Base-by-base conservation (phyloP, 768 basidiomycete genomes). In the Collybia sp. region DNA sequence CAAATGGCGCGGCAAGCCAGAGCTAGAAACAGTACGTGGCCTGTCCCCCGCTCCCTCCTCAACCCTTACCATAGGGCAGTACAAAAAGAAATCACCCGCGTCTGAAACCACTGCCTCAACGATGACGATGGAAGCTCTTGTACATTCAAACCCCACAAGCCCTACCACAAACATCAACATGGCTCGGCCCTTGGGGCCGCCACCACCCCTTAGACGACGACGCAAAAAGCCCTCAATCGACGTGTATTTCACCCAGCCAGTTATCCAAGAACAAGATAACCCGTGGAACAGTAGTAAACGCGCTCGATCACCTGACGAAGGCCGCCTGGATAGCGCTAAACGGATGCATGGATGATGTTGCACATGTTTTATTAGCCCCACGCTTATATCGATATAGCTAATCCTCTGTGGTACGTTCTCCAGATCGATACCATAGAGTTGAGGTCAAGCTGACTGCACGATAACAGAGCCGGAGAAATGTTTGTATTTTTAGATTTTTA, bases 1-100 rank as follows among this genome's bases (percentile, higher is more conserved):
- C 1, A 77, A 76, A 43, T 93, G 89, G 90, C 69, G 88, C 53
- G 89, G 89, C 2, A 87, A 85, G 57, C 89, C 89, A 32, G 90
- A 92, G 54, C 73, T 93, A 6, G 85, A 88, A 64, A 85, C 82
- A 2, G 87, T 88, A 49, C 57, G 75, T 45, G 36, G 48, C 20
- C 36, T 30, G 20, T 51, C 46, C 50, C 30, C 45, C 35, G 46
- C 32, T 35, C 18, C 42, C 51, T 17, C 55, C 38, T 48, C 57
- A 52, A 58, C 56, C 56, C 56, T 62, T 55, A 58, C 57, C 50
- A 57, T 59, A 50, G 38, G 55, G 37, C 57, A 83, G 76, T 83
- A 83, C 60, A 80, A 82, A 58, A 81, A 79, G 62, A 75, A 69
- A 58, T 59, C 67, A 12, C 52, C 56, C 30, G 51, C 56, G 18